These are phyloP conservation scores for Diaporthe destruens DNA, from an alignment of 2,329 filamentous ascomycete species.

Conservation along the genomic window DNA sequence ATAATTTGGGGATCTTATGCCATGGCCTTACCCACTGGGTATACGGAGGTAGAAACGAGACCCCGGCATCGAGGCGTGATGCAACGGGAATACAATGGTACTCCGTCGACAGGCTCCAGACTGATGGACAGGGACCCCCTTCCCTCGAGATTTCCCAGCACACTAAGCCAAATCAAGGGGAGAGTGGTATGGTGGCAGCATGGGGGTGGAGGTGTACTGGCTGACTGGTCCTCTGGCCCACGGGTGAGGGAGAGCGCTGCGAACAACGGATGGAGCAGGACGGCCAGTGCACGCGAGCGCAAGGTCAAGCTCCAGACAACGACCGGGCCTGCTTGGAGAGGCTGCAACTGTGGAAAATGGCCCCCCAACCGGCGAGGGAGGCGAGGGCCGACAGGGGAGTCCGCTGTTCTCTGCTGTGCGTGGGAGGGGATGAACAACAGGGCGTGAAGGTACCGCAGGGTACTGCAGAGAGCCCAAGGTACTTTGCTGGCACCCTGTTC, in stretches of 20 bases:
- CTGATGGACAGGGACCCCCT: constrained; percentile 50
- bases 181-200: constrained; percentile 26
- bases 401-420: constrained; percentile 43
- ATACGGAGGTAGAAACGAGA: constrained; percentile 66
- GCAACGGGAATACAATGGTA: constrained; percentile 50
- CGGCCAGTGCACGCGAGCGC: constrained; percentile 48
- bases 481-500: constrained; percentile 39
- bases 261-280: constrained; percentile 55
- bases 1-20: constrained; percentile 73
- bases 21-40: constrained; percentile 63
- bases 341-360: constrained; percentile 21
- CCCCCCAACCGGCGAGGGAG: constrained; percentile 38
- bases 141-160: constrained; percentile 32
- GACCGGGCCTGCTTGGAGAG: constrained; percentile 44
- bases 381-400: constrained; percentile 36
- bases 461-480: constrained; percentile 33
- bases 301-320: constrained; percentile 43
- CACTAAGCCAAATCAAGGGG: constrained; percentile 33
- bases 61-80: constrained; percentile 57
- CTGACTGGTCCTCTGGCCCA: constrained; percentile 7
- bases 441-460: constrained; percentile 32
- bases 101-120: constrained; percentile 45
- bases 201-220: constrained; percentile 19
- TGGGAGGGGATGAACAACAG: constrained; percentile 36
- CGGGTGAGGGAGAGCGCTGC: constrained; percentile 56